A percentile compares a stretch with the other conserved stretches of the same genome.
These are phyloP conservation scores for Dactylellina cionopaga DNA, from an alignment of 2,329 filamentous ascomycete species.

Conservation along the genomic window DNA sequence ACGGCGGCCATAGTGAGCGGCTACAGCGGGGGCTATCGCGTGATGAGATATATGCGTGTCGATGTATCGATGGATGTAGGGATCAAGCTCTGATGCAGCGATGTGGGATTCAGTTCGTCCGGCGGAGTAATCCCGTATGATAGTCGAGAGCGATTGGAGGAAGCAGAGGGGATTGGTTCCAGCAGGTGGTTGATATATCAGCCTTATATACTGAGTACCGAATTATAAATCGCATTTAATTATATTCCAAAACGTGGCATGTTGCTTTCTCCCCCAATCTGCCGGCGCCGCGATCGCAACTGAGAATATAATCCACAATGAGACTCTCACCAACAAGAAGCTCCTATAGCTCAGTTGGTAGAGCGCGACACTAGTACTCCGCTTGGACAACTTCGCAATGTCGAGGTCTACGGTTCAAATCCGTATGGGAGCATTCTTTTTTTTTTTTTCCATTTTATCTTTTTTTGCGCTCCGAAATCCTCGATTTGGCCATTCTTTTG, in stretches of 20 bases:
- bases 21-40: neutral
- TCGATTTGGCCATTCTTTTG: too few species aligned
- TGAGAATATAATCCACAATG: neutral
- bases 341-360: conserved; percentile 52
- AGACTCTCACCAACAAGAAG: neutral
- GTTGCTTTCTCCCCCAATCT: neutral
- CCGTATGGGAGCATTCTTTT: conserved; percentile 32
- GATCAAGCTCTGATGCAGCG: neutral
- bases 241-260: conserved; percentile 41
- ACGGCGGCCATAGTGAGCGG: conserved; percentile 60
- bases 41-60: neutral
- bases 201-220: neutral
- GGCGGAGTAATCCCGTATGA: neutral
- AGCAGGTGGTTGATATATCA: neutral
- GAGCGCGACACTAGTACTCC: conserved; percentile 47
- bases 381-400: neutral
- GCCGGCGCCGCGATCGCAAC: neutral
- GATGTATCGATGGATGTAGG: neutral
- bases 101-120: neutral
- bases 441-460: too few species aligned
- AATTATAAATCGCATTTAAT: conserved; percentile 5
- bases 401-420: conserved; percentile 51
- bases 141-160: neutral
- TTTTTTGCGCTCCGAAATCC: too few species aligned
- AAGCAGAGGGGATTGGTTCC: conserved; percentile 1